These are phyloP conservation scores for Mucor irregularis DNA, from an alignment of 371 early-diverging fungal genomes.

Conservation along the genomic window DNA sequence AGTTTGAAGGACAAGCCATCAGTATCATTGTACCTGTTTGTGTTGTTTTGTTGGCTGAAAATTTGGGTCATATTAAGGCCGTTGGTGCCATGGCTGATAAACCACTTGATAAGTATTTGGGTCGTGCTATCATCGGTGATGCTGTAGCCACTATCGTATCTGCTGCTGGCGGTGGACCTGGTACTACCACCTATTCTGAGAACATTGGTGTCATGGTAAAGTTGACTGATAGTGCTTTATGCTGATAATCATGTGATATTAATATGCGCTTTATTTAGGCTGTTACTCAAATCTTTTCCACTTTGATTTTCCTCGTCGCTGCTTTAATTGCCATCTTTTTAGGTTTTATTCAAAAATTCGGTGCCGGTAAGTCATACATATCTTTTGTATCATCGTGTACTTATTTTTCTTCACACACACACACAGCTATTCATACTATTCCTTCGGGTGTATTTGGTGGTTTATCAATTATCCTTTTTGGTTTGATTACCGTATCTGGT, in stretches of 20 bases:
- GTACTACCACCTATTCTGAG: slow-evolving; percentile 60
- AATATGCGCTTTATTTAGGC: too few species aligned
- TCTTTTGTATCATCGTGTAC: background rate
- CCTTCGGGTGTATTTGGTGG: slow-evolving; percentile 64
- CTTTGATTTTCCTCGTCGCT: slow-evolving; percentile 55
- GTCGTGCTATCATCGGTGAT: slow-evolving; percentile 59
- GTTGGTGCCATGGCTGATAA: slow-evolving; percentile 51
- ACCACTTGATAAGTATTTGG: slow-evolving; percentile 50
- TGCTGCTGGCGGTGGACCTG: slow-evolving; percentile 50
- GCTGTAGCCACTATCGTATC: slow-evolving; percentile 59
- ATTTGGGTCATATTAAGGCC: slow-evolving; percentile 62
- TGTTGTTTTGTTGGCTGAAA: slow-evolving; percentile 56
- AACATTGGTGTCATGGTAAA: slow-evolving; percentile 56
- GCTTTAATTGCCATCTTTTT: slow-evolving; percentile 57
- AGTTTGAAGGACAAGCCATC: slow-evolving; percentile 50
- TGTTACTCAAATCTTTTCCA: slow-evolving; percentile 58
- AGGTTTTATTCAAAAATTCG: slow-evolving; percentile 61
- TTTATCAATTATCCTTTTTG: slow-evolving; percentile 54
- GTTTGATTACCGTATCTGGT: slow-evolving; percentile 59
- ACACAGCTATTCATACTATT: slow-evolving; percentile 51
- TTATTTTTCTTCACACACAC: background rate
- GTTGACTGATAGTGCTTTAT: background rate
- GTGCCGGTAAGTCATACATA: slow-evolving; percentile 30
- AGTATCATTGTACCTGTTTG: slow-evolving; percentile 57
- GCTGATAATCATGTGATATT: background rate